Percentiles rank a stretch among this genome's conserved stretches.
Conservation (phyloP, 83 land plant species). For the Picea engelmannii region DNA sequence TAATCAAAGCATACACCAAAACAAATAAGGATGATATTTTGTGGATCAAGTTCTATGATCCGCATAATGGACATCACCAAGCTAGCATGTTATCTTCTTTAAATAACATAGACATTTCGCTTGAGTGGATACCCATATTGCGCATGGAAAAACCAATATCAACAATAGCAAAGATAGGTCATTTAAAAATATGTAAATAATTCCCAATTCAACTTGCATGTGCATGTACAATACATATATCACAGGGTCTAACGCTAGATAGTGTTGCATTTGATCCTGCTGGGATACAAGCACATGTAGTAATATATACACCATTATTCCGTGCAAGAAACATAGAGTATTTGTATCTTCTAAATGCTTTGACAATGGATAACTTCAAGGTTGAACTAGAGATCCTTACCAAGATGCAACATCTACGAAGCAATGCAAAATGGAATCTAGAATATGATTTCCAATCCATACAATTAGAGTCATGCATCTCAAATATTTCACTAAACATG, state of each 20-base stretch:
- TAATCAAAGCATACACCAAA: too few relatives aligned
- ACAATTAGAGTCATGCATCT: too few relatives aligned
- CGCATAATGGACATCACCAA: neutral
- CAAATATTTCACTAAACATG: too few relatives aligned
- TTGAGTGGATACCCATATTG: neutral
- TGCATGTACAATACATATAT: neutral
- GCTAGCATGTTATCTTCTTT: neutral
- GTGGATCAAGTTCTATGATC: too few relatives aligned
- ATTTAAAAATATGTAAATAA: neutral
- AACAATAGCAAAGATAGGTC: neutral
- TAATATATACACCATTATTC: neutral
- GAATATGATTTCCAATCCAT: too few relatives aligned
- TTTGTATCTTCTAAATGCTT: too few relatives aligned
- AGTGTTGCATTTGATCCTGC: neutral
- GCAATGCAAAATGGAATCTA: too few relatives aligned
- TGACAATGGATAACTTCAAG: too few relatives aligned
- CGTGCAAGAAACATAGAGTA: neutral
- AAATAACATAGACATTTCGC: accelerated
- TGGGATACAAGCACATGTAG: neutral
- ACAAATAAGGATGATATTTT: too few relatives aligned
- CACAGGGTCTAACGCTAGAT: neutral
- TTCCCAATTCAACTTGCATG: neutral
- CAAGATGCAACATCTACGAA: too few relatives aligned
- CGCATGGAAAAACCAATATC: neutral
- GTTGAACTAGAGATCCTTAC: too few relatives aligned